Evolutionary conservation across 129 eudicot genomes (phyloP), one percentile per base, ranked within the genome.

Genomic region (Glebionis coronaria): DNA sequence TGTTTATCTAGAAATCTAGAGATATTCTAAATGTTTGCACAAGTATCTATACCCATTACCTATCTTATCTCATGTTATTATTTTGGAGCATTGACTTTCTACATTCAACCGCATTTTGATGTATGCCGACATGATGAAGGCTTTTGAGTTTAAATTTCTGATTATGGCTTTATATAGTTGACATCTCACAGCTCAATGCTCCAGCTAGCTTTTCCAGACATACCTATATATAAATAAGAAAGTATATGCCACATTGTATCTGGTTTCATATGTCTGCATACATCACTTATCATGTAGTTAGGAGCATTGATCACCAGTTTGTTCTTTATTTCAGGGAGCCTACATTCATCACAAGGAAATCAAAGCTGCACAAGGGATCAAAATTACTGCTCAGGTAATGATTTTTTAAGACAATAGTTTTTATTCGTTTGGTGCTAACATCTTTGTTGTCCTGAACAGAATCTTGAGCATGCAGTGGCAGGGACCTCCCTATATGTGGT

Each of bases 341-440:
- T 88, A 85, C 75, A 19, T 86, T 67, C 96, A 93, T 74, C 91
- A 93, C 61, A 84, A 88, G 78, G 92, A 88, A 72, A 93, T 93
- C 65, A 93, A 93, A 82, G 98, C 98, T 65, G 98, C 98, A 67
- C 96, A 88, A 95, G 98, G 96, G 61, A 93, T 93, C 79, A 93
- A 93, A 87, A 86, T 93, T 68, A 80, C 95, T 57, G 98, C 90
- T 19, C 98, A 86, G 98, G 98, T 93, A 70, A 69, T 68, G 51
- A 29, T 52, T 55, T n/a, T 54, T 20, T 44, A 10, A 44, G 66
- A 12, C 38, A n/a, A 19, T 12, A 31, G 9, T 62, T 72, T 23
- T 46, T 19, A 31, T 29, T 45, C 35, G 52, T 12, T 31, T 31
- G 8, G 38, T 44, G 4, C 7, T 28, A 49, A 50, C 35, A 42